These are phyloP conservation scores for Kondoa malvinella DNA, from an alignment of 768 basidiomycete species.

Conservation along the genomic window DNA sequence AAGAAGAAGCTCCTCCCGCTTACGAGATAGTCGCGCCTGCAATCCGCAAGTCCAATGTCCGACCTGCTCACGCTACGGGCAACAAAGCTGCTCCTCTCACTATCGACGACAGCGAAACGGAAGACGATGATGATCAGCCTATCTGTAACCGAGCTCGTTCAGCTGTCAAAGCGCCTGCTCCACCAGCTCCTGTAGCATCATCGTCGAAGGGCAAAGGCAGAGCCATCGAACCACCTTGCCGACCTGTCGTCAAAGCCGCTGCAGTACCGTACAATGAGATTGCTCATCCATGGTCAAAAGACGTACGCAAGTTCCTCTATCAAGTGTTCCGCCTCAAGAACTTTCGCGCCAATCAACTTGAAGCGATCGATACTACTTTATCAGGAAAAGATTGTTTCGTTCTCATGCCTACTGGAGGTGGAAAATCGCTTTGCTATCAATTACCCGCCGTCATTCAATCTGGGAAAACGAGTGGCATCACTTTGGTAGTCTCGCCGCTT, in stretches of 20 bases:
- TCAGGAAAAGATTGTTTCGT: slow-evolving; percentile 75
- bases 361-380: slow-evolving; percentile 65
- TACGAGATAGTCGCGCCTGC: neutral
- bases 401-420: slow-evolving; percentile 63
- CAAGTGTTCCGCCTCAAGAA: slow-evolving; percentile 45
- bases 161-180: neutral
- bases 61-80: neutral
- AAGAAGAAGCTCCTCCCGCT: neutral
- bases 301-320: slow-evolving; percentile 43
- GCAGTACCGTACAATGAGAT: neutral
- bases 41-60: neutral
- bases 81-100: neutral
- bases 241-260: slow-evolving; percentile 1
- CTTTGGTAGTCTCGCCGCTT: slow-evolving; percentile 78
- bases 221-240: neutral
- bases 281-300: slow-evolving; percentile 29
- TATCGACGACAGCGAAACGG: neutral
- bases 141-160: neutral
- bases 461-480: slow-evolving; percentile 60
- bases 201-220: neutral
- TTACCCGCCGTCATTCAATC: slow-evolving; percentile 64
- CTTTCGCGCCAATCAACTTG: slow-evolving; percentile 72
- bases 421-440: slow-evolving; percentile 39
- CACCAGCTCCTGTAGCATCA: neutral
- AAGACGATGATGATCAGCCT: neutral